Conservation (phyloP, 202 grass and related monocot genomes). For the Digitaria exilis region DNA sequence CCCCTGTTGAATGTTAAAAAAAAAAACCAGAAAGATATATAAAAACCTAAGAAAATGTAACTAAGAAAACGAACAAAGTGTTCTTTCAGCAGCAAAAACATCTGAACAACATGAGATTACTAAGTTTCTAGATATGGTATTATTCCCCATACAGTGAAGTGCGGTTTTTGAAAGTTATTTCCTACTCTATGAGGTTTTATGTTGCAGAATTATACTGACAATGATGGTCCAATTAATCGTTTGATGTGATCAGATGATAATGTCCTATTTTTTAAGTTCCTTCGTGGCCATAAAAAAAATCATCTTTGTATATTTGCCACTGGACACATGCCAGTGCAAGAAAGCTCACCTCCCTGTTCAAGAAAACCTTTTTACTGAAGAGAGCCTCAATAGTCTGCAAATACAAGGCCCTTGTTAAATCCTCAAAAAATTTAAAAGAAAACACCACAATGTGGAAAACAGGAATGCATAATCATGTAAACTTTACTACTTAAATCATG, state of each 20-base stretch:
- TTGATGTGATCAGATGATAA: background rate
- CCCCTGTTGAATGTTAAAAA: constrained; percentile 48
- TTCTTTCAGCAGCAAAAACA: constrained; percentile 4
- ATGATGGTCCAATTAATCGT: no score
- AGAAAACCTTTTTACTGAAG: constrained; percentile 82
- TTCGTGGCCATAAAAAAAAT: no score
- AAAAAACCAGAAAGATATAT: constrained; percentile 14
- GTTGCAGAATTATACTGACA: background rate
- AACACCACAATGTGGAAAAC: constrained; percentile 17
- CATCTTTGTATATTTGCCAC: no score
- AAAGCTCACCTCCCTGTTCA: constrained; percentile 86
- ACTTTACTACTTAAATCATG: no score
- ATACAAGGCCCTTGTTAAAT: constrained; percentile 45
- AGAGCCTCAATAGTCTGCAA: constrained; percentile 94
- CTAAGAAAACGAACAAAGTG: background rate
- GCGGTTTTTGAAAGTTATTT: background rate
- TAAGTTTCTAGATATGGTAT: constrained; percentile 17
- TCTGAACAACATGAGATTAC: constrained; percentile 12
- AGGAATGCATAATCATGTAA: no score
- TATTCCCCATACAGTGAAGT: constrained; percentile 16
- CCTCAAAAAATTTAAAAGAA: constrained; percentile 4
- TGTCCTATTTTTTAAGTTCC: constrained; percentile 1
- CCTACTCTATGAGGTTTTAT: constrained; percentile 30
- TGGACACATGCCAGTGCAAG: no score
- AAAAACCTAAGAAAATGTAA: constrained; percentile 4